phyloP scores from a whole-genome alignment of 2,329 filamentous ascomycete genomes.

The Fusarium vanettenii region DNA sequence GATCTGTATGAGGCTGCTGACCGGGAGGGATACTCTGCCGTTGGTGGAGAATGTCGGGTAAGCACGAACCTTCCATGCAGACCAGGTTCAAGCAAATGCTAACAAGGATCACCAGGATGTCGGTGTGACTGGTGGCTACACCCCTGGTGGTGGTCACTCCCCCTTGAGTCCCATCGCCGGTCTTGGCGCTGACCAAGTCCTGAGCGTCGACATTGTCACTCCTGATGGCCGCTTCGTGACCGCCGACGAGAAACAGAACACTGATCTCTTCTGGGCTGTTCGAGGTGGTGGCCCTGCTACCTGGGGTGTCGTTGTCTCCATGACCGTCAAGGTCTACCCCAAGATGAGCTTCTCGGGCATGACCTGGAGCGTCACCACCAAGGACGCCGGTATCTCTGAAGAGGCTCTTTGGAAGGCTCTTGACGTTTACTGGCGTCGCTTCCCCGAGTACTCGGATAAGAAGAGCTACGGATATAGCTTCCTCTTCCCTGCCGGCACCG shows the following conservation, averaged over 20 bases:
- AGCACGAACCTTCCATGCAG: rapidly evolving
- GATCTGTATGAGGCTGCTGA: slow-evolving; percentile 60
- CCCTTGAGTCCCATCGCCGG: slow-evolving; percentile 64
- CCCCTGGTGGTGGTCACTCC: slow-evolving; percentile 69
- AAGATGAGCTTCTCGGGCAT: slow-evolving; percentile 48
- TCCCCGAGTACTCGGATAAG: slow-evolving; percentile 41
- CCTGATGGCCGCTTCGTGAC: slow-evolving; percentile 59
- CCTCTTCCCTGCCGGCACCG: slow-evolving; percentile 36
- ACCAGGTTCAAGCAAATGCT: not conserved
- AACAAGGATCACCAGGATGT: slow-evolving; percentile 52
- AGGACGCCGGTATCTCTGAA: slow-evolving; percentile 33
- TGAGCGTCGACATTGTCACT: slow-evolving; percentile 66
- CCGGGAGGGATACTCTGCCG: slow-evolving; percentile 57
- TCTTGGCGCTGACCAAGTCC: slow-evolving; percentile 68
- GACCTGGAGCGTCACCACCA: slow-evolving; percentile 44
- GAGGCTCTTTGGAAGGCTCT: slow-evolving; percentile 47
- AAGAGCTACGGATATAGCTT: slow-evolving; percentile 43
- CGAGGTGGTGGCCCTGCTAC: slow-evolving; percentile 65
- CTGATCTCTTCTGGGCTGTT: slow-evolving; percentile 72
- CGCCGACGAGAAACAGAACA: slow-evolving; percentile 55
- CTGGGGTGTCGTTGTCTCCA: slow-evolving; percentile 57
- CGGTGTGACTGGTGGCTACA: slow-evolving; percentile 69
- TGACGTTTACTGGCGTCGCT: slow-evolving; percentile 40
- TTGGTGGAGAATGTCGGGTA: slow-evolving; percentile 63
- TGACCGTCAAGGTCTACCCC: slow-evolving; percentile 50